These are phyloP conservation scores for Beauveria medogensis DNA, from an alignment of 2,329 filamentous ascomycete species.

Conservation along the genomic window DNA sequence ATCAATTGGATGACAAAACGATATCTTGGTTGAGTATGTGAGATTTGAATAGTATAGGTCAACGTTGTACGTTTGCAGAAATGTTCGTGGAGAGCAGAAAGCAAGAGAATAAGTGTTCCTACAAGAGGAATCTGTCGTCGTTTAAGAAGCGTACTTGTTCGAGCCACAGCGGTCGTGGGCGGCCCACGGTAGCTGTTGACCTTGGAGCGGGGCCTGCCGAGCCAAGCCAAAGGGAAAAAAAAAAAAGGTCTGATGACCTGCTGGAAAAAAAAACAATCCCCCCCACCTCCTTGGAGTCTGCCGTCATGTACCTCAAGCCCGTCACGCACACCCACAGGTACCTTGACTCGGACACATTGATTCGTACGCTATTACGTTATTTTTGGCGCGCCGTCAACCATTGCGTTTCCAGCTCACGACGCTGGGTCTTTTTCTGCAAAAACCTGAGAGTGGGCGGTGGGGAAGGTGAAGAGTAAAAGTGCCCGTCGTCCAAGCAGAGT, in stretches of 20 bases:
- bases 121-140: background rate
- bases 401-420: no score
- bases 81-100: no score
- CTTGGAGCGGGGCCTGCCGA: slow-evolving; percentile 3
- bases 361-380: no score
- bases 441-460: background rate
- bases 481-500: background rate
- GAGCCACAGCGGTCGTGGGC: background rate
- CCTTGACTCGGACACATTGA: background rate
- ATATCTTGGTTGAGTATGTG: background rate
- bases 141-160: slow-evolving; percentile 2
- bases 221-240: background rate
- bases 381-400: no score
- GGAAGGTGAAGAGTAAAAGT: background rate
- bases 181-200: slow-evolving; percentile 4
- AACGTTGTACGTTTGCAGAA: no score
- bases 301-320: background rate
- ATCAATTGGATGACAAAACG: background rate
- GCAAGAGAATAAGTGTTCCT: background rate
- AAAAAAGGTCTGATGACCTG: background rate
- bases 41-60: no score
- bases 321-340: background rate
- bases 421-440: no score
- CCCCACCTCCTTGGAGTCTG: background rate
- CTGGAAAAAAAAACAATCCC: background rate